Evolutionary conservation across 345 rosid genomes (phyloP).

Genomic region (Aquilaria malaccensis): DNA sequence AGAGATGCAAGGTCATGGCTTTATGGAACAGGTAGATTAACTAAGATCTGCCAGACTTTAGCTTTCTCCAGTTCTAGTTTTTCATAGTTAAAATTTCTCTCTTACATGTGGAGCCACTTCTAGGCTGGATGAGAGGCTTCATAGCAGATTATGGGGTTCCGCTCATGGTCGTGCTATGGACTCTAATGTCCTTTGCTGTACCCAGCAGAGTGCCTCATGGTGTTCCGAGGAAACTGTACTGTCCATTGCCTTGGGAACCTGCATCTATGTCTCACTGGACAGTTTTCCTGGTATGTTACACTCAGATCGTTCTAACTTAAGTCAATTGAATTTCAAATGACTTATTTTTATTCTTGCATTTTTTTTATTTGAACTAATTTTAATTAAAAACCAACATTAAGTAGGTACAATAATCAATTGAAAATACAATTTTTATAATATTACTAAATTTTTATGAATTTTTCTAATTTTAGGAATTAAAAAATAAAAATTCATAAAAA

Average conservation of each 20-base stretch:
- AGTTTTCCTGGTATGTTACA: constrained; percentile 45
- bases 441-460: too few relatives aligned
- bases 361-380: too few relatives aligned
- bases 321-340: too few relatives aligned
- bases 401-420: too few relatives aligned
- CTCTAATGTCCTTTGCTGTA: constrained; percentile 43
- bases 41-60: background rate
- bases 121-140: constrained; percentile 67
- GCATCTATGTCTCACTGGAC: constrained; percentile 73
- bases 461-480: too few relatives aligned
- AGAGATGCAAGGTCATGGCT: constrained; percentile 66
- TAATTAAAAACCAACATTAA: too few relatives aligned
- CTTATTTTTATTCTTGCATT: too few relatives aligned
- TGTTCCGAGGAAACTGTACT: constrained; percentile 63
- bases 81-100: background rate
- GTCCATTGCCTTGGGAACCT: constrained; percentile 86
- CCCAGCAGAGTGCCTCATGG: constrained; percentile 39
- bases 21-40: constrained; percentile 40
- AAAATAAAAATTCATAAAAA: too few relatives aligned
- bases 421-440: too few relatives aligned
- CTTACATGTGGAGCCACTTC: background rate
- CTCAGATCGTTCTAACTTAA: too few relatives aligned
- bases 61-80: too few relatives aligned
- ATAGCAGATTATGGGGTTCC: constrained; percentile 84
- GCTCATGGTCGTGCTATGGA: constrained; percentile 64